phyloP scores from a whole-genome alignment of 192 early-diverging fungal species.

The Rhizophagus prolifer region DNA sequence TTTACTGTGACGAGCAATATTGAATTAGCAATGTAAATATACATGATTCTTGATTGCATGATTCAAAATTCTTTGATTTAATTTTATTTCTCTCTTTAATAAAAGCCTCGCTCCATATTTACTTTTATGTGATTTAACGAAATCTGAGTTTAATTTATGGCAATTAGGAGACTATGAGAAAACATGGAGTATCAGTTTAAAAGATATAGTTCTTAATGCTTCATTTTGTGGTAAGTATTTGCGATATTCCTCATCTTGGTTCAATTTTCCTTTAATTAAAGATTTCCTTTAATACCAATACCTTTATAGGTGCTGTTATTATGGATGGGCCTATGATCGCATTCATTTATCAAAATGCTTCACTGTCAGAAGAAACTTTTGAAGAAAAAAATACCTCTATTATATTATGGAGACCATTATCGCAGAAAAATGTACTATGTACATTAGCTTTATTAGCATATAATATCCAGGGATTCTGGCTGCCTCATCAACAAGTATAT shows the following conservation, averaged over 20 bases:
- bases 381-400: conserved; percentile 13
- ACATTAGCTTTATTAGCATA: neutral
- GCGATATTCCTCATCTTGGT: too few relatives aligned
- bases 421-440: neutral
- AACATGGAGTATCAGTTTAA: neutral
- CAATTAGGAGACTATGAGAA: conserved; percentile 5
- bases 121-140: neutral
- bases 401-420: neutral
- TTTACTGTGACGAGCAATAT: neutral
- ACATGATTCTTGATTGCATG: neutral
- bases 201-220: neutral
- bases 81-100: neutral
- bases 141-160: neutral
- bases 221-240: conserved; percentile 9
- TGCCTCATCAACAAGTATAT: neutral
- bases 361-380: neutral
- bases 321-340: conserved; percentile 10
- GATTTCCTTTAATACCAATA: neutral
- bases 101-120: conserved; percentile 4
- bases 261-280: neutral
- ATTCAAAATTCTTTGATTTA: neutral
- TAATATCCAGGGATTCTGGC: neutral
- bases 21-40: neutral
- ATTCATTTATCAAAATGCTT: neutral
- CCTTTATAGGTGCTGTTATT: conserved; percentile 13